Conservation (phyloP, 768 basidiomycete genomes). For the Leucosporidium scottii region DNA sequence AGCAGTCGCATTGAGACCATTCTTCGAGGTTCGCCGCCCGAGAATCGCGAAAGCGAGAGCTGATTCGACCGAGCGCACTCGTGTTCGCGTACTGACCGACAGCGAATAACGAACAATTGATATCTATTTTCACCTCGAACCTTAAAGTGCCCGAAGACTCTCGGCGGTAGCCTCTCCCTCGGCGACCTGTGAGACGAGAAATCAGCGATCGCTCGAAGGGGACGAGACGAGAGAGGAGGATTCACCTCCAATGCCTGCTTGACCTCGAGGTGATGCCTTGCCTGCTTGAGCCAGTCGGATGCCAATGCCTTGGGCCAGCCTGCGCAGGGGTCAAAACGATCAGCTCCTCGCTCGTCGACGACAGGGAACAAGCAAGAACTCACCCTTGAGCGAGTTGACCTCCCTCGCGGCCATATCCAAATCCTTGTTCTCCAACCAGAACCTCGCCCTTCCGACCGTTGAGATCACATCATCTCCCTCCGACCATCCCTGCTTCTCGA, state of each 20-base stretch:
- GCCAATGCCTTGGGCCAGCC: constrained; percentile 55
- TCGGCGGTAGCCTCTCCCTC: constrained; percentile 32
- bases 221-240: neutral
- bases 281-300: constrained; percentile 83
- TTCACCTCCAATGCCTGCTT: constrained; percentile 80
- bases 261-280: constrained; percentile 77
- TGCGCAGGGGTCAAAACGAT: neutral
- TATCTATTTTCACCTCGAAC: neutral
- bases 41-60: too few relatives aligned
- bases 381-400: constrained; percentile 79
- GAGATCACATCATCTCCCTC: constrained; percentile 77
- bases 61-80: too few relatives aligned
- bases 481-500: constrained; percentile 69
- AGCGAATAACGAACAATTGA: neutral
- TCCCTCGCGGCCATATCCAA: constrained; percentile 79
- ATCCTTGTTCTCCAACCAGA: constrained; percentile 84
- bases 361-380: constrained; percentile 34
- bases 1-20: too few relatives aligned
- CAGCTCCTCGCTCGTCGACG: neutral
- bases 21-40: too few relatives aligned
- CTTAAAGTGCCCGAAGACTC: constrained; percentile 21
- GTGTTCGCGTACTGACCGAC: too few relatives aligned
- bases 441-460: constrained; percentile 79
- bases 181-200: constrained; percentile 9
- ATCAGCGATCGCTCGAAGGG: neutral